A percentile compares a stretch with the other conserved stretches of the same genome.
These are phyloP conservation scores for Fusarium sp. DNA, from an alignment of 2,329 filamentous ascomycete genomes.

Conservation along the genomic window DNA sequence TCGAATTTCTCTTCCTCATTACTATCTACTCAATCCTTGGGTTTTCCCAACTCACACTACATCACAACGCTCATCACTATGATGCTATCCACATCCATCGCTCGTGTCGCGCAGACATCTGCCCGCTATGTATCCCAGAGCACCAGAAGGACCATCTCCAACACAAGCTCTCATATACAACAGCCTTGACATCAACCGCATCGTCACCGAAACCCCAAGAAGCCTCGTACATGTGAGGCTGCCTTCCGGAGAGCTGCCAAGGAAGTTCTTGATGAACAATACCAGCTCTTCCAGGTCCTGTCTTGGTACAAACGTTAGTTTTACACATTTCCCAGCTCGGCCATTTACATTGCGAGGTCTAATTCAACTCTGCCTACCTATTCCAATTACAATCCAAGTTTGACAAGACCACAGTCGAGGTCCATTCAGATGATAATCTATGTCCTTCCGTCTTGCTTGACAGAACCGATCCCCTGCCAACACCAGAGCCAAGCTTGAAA, in stretches of 20 bases:
- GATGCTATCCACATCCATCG: background rate
- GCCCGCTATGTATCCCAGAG: background rate
- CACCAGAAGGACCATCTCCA: background rate
- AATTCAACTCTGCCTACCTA: background rate
- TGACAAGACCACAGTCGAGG: background rate
- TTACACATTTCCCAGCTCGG: background rate
- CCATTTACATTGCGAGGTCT: background rate
- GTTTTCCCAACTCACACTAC: background rate
- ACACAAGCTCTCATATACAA: background rate
- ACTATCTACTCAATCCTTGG: background rate
- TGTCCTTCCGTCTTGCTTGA: background rate
- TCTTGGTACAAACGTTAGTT: background rate
- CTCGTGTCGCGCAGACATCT: background rate
- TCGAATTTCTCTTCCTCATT: background rate
- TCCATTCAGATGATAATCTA: background rate
- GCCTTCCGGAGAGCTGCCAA: background rate
- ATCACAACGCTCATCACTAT: background rate
- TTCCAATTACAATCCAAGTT: background rate
- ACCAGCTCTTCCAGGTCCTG: background rate
- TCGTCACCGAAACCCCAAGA: background rate
- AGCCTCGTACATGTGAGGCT: background rate
- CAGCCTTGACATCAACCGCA: background rate
- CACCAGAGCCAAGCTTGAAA: background rate
- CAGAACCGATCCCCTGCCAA: too few relatives aligned
- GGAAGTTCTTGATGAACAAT: background rate